These are phyloP conservation scores for Oenanthe sinensis DNA, from an alignment of 129 eudicot species.

Conservation along the genomic window DNA sequence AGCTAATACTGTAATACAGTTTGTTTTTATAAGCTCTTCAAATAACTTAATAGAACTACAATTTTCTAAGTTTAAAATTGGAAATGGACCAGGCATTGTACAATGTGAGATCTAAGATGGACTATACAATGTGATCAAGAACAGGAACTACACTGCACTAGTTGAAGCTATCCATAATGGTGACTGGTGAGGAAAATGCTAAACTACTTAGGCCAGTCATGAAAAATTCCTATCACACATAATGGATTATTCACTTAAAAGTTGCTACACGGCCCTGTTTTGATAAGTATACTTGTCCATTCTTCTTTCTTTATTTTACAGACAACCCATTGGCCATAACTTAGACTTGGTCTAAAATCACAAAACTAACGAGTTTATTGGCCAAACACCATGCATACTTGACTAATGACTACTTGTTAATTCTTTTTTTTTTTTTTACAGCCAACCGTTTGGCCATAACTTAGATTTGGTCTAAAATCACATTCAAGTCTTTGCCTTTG, in stretches of 20 bases:
- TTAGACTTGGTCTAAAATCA: no score
- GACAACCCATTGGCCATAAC: no score
- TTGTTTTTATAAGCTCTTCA: no score
- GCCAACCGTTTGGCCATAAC: not conserved
- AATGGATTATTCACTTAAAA: not conserved
- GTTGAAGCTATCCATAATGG: slow-evolving; percentile 26
- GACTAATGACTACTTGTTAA: no score
- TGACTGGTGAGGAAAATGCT: slow-evolving; percentile 26
- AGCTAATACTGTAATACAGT: no score
- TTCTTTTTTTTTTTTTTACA: no score
- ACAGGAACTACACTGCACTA: slow-evolving; percentile 26
- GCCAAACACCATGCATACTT: not conserved
- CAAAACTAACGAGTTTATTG: no score
- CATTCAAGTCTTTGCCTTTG: not conserved
- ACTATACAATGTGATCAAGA: slow-evolving; percentile 30
- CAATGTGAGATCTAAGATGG: slow-evolving; percentile 25
- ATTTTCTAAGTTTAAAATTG: no score
- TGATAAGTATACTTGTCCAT: not conserved
- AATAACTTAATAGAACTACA: not conserved
- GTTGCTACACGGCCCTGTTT: not conserved
- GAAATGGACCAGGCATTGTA: no score
- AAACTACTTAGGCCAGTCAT: slow-evolving; percentile 17
- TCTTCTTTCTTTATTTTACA: no score
- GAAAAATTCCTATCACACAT: not conserved
- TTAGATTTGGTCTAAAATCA: no score